These are phyloP conservation scores for Dillenia suffruticosa DNA, from an alignment of 164 flowering plant species.

Conservation along the genomic window DNA sequence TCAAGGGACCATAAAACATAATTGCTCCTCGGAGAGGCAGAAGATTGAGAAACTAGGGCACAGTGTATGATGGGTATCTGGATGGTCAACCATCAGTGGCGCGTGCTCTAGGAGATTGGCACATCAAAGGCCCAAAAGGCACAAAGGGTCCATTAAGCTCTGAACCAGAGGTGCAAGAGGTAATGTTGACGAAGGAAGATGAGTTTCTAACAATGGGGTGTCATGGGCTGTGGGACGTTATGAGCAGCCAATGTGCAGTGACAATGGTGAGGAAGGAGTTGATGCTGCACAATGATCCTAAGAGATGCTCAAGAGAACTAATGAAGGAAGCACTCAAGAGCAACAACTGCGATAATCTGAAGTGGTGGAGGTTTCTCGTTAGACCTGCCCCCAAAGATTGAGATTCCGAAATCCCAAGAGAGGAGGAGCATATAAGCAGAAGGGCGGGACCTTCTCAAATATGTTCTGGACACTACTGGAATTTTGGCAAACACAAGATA, in stretches of 20 bases:
- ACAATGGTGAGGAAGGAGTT: slow-evolving; percentile 76
- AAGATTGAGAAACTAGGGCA: slow-evolving; percentile 86
- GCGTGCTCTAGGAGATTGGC: slow-evolving; percentile 99
- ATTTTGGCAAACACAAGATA: no score
- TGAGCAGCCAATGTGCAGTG: slow-evolving; percentile 96
- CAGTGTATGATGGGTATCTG: slow-evolving; percentile 87
- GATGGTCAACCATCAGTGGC: slow-evolving; percentile 93
- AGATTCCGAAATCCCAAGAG: slow-evolving; percentile 46
- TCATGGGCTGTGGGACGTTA: slow-evolving; percentile 97
- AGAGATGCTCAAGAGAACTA: slow-evolving; percentile 74
- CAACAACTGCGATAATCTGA: slow-evolving; percentile 75
- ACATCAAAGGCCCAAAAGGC: slow-evolving; percentile 90
- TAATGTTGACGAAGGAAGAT: slow-evolving; percentile 63
- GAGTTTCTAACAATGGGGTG: slow-evolving; percentile 90
- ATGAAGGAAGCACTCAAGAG: slow-evolving; percentile 88
- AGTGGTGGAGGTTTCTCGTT: slow-evolving; percentile 71
- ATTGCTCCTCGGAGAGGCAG: slow-evolving; percentile 54
- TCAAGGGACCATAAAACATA: slow-evolving; percentile 92
- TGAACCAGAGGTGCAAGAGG: slow-evolving; percentile 83
- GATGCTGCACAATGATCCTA: slow-evolving; percentile 89
- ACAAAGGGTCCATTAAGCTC: slow-evolving; percentile 76
- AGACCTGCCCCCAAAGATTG: slow-evolving; percentile 73
- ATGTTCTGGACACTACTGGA: slow-evolving; percentile 45
- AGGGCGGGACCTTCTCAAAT: slow-evolving; percentile 70
- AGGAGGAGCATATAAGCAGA: slow-evolving; percentile 83